A percentile compares a stretch with the other conserved stretches of the same genome.
These are phyloP conservation scores for Apiospora koreana DNA, from an alignment of 2,329 filamentous ascomycete species.

Conservation along the genomic window DNA sequence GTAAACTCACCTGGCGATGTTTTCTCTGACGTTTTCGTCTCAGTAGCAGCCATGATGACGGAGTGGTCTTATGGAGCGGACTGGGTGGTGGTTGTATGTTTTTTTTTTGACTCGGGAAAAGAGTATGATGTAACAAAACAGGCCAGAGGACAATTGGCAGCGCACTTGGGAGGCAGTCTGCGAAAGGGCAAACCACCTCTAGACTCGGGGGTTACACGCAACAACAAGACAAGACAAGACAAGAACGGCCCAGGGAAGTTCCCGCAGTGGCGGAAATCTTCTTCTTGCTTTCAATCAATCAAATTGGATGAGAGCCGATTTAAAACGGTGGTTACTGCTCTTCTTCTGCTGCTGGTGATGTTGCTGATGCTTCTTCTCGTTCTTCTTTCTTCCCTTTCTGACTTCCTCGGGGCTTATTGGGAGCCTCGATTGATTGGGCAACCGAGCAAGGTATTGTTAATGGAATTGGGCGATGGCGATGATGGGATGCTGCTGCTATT, in stretches of 20 bases:
- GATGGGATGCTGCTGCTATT: neutral
- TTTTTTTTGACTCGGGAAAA: constrained; percentile 23
- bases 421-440: constrained; percentile 1
- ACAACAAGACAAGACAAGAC: neutral
- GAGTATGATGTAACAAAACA: constrained; percentile 35
- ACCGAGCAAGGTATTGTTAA: neutral
- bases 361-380: neutral
- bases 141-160: neutral
- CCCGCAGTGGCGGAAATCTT: constrained; percentile 6
- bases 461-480: neutral
- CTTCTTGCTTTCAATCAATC: neutral
- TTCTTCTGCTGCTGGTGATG: neutral
- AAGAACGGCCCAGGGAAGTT: constrained; percentile 1
- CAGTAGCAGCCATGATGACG: constrained; percentile 37
- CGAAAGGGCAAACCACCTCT: constrained; percentile 35
- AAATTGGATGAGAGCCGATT: neutral
- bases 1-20: constrained; percentile 33
- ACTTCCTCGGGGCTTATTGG: neutral
- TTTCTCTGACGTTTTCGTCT: constrained; percentile 34
- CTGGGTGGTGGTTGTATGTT: constrained; percentile 27
- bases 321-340: neutral
- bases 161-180: constrained; percentile 31
- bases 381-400: neutral
- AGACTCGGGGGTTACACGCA: constrained; percentile 9
- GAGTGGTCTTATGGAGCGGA: constrained; percentile 23